These are phyloP conservation scores for Wickerhamomyces sp. DNA, from an alignment of 1,139 yeast species.

Conservation along the genomic window DNA sequence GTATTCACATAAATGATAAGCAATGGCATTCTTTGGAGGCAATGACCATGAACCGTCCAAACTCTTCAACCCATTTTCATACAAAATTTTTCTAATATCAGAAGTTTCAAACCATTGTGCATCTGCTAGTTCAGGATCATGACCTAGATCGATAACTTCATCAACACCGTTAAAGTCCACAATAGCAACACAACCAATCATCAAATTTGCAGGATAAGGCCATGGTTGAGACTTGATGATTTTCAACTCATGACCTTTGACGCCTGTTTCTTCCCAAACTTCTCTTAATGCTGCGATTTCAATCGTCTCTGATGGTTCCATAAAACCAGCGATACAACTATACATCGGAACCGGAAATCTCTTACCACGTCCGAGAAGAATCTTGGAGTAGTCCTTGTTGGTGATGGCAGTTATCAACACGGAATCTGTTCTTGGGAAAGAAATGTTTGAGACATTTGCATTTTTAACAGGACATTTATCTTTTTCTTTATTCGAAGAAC, in stretches of 20 bases:
- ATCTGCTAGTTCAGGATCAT: slow-evolving; percentile 80
- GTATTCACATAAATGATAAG: slow-evolving; percentile 35
- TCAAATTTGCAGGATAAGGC: slow-evolving; percentile 92
- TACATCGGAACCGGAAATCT: slow-evolving; percentile 54
- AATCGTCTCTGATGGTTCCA: slow-evolving; percentile 91
- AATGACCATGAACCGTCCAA: slow-evolving; percentile 29
- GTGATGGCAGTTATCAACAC: slow-evolving; percentile 79
- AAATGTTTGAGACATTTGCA: slow-evolving; percentile 45
- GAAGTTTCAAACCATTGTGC: slow-evolving; percentile 76
- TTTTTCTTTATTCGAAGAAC: slow-evolving; percentile 36
- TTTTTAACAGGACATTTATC: slow-evolving; percentile 49
- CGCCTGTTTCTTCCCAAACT: slow-evolving; percentile 95
- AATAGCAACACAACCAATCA: slow-evolving; percentile 86
- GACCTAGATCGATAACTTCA: slow-evolving; percentile 63
- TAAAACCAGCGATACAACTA: slow-evolving; percentile 88
- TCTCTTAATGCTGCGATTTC: slow-evolving; percentile 87
- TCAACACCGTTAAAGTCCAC: slow-evolving; percentile 59
- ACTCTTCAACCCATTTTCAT: slow-evolving; percentile 10
- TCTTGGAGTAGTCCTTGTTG: slow-evolving; percentile 51
- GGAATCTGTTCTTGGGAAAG: slow-evolving; percentile 90
- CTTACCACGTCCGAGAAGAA: slow-evolving; percentile 67
- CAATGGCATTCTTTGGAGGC: slow-evolving; percentile 48
- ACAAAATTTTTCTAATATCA: slow-evolving; percentile 43
- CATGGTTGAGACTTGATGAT: slow-evolving; percentile 81
- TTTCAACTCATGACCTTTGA: slow-evolving; percentile 52